Evolutionary conservation across 2,329 filamentous ascomycete genomes (phyloP).

Genomic region (Arthroderma sp.): DNA sequence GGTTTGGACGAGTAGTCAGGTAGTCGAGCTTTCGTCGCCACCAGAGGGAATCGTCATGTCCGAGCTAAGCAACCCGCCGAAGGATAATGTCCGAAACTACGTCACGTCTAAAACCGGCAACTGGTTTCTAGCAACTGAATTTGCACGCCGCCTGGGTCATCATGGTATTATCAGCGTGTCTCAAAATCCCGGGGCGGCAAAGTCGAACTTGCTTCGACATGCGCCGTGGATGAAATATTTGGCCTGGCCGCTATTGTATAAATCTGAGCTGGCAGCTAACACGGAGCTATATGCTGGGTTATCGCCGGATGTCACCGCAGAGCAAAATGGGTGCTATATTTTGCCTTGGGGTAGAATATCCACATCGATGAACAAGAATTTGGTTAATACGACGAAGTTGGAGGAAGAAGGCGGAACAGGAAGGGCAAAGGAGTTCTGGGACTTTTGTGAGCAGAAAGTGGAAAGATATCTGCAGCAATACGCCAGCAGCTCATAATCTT

Average conservation of each 20-base stretch:
- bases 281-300: slow-evolving; percentile 37
- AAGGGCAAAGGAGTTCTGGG: slow-evolving; percentile 25
- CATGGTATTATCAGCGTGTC: slow-evolving; percentile 10
- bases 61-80: slow-evolving; percentile 14
- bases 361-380: slow-evolving; percentile 5
- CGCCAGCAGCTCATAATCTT: no score
- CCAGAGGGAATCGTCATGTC: slow-evolving; percentile 16
- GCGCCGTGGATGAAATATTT: slow-evolving; percentile 12
- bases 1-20: slow-evolving; percentile 18
- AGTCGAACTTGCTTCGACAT: slow-evolving; percentile 16
- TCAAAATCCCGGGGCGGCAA: slow-evolving; percentile 25
- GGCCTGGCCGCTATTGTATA: slow-evolving; percentile 17
- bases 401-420: slow-evolving; percentile 18
- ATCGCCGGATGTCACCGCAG: slow-evolving; percentile 29
- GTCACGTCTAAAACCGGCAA: slow-evolving; percentile 25
- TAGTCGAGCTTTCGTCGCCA: slow-evolving; percentile 7
- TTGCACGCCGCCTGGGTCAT: slow-evolving; percentile 15
- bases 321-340: slow-evolving; percentile 7
- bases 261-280: slow-evolving; percentile 31
- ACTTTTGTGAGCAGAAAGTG: slow-evolving; percentile 28
- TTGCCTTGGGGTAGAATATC: slow-evolving; percentile 12
- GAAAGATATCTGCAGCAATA: slow-evolving; percentile 5
- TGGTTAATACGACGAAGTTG: slow-evolving; percentile 14
- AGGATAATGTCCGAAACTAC: slow-evolving; percentile 16
- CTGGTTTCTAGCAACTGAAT: slow-evolving; percentile 21